A percentile compares a stretch with the other conserved stretches of the same genome.
Conservation (phyloP, 306 rosid genomes). For the Fragaria vesca region DNA sequence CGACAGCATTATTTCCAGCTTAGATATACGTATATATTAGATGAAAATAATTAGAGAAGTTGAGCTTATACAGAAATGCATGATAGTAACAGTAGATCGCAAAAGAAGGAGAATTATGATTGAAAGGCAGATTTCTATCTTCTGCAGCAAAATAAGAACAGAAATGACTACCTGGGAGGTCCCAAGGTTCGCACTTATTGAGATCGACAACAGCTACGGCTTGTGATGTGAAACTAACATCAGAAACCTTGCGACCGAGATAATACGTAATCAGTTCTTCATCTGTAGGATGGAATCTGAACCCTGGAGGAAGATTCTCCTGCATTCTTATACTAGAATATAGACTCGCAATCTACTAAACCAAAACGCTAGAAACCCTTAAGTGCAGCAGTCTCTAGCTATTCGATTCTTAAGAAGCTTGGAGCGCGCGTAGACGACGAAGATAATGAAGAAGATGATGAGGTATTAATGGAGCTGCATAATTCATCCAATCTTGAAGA, state of each 20-base stretch:
- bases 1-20: neutral
- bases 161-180: conserved; percentile 65
- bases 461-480: conserved; percentile 40
- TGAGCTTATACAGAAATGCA: neutral
- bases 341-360: no score
- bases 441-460: conserved; percentile 10
- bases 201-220: conserved; percentile 88
- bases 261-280: conserved; percentile 88
- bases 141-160: neutral
- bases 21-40: neutral
- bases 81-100: neutral
- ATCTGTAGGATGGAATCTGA: conserved; percentile 93
- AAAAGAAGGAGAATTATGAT: neutral
- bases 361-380: neutral
- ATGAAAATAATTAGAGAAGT: neutral
- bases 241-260: conserved; percentile 67
- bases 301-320: conserved; percentile 88
- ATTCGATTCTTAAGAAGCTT: neutral
- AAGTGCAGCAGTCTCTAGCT: neutral
- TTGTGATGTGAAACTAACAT: conserved; percentile 56
- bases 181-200: conserved; percentile 96
- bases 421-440: neutral
- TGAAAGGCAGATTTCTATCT: neutral
- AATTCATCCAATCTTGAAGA: conserved; percentile 45
- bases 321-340: conserved; percentile 34